These are phyloP conservation scores for Globisporangium nagaii DNA, from an alignment of 352 stramenopile species.

Conservation along the genomic window DNA sequence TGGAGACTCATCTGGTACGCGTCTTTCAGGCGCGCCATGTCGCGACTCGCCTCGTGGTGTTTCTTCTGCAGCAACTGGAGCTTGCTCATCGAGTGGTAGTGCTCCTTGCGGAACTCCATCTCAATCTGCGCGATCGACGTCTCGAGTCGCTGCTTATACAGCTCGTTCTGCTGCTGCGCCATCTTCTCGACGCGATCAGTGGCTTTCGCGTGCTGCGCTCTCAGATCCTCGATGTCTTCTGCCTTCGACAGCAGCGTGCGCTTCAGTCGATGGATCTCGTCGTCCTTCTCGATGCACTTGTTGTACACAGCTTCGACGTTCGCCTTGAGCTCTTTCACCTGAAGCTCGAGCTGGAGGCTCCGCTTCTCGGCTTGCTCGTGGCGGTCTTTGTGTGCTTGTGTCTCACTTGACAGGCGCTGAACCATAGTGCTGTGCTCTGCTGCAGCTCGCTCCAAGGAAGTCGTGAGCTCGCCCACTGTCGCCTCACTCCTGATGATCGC, in stretches of 20 bases:
- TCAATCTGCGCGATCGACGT: slow-evolving; percentile 53
- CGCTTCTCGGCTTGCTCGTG: slow-evolving; percentile 26
- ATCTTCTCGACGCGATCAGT: slow-evolving; percentile 47
- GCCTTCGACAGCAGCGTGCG: slow-evolving; percentile 29
- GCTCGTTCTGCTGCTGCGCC: slow-evolving; percentile 48
- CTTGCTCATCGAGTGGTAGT: slow-evolving; percentile 36
- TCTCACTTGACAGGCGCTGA: slow-evolving; percentile 17
- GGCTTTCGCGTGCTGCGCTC: slow-evolving; percentile 39
- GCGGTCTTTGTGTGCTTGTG: slow-evolving; percentile 26
- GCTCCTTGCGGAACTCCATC: slow-evolving; percentile 68
- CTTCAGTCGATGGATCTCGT: slow-evolving; percentile 47
- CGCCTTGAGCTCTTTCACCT: slow-evolving; percentile 38
- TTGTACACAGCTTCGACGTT: slow-evolving; percentile 40
- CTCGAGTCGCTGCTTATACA: slow-evolving; percentile 53
- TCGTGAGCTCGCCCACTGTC: background rate
- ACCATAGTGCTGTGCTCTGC: background rate
- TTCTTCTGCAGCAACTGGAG: slow-evolving; percentile 41
- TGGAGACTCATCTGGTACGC: slow-evolving; percentile 43
- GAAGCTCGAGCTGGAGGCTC: slow-evolving; percentile 31
- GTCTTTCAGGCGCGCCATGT: slow-evolving; percentile 32
- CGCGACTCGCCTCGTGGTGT: slow-evolving; percentile 30
- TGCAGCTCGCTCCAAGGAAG: slow-evolving; percentile 2
- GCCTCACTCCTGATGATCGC: slow-evolving; percentile 5
- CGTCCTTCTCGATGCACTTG: slow-evolving; percentile 55
- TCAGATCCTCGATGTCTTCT: slow-evolving; percentile 47